Base-by-base conservation (phyloP, 352 stramenopile species). In the Phytopythium vexans region DNA sequence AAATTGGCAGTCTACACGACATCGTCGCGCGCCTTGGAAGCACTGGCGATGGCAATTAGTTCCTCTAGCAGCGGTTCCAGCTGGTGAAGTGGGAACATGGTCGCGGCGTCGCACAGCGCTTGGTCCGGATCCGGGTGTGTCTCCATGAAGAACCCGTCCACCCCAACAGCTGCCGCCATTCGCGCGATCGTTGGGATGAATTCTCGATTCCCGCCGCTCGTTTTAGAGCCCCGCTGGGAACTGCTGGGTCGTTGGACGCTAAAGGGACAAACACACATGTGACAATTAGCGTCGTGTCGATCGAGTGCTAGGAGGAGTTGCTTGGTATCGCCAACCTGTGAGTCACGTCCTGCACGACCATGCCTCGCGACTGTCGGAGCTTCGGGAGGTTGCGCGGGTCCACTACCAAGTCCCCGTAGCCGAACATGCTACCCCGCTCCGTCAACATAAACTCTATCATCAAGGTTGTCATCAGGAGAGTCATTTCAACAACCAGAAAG, bases 121-220 rank as follows among this genome's bases (percentile, higher is more conserved):
- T 59, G 56, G 3, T 60, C 63, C 12, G 81, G 82, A 32, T 89
- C 60, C n/a, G 85, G 82, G 43, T 94, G 81, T n/a, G 85, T 94
- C 64, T 95, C 86, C 47, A 96, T 77, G 69, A 96, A 96, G 53
- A 96, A 89, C 3, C 86, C 87, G 49, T 95, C 74, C n/a, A 94
- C 86, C 33, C 87, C 86, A 8, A 94, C 84, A 7, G 86, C 86
- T 2, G 82, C 82, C 6, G 86, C 85, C 75, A 94, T 86, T 45
- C 81, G 75, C 6, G 86, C 83, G 48, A 96, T 94, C 6, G 85
- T 92, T 37, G 86, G 71, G 58, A 92, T 92, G 56, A 88, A 89
- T 49, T 92, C 82, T n/a, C 70, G 77, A 54, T 93, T 73, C 6
- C 85, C 83, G 9, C 73, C 68, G 35, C 79, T 91, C 6, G 71